These are phyloP conservation scores for Coprinopsis cinerea DNA, from an alignment of 768 basidiomycete genomes.

Conservation along the genomic window DNA sequence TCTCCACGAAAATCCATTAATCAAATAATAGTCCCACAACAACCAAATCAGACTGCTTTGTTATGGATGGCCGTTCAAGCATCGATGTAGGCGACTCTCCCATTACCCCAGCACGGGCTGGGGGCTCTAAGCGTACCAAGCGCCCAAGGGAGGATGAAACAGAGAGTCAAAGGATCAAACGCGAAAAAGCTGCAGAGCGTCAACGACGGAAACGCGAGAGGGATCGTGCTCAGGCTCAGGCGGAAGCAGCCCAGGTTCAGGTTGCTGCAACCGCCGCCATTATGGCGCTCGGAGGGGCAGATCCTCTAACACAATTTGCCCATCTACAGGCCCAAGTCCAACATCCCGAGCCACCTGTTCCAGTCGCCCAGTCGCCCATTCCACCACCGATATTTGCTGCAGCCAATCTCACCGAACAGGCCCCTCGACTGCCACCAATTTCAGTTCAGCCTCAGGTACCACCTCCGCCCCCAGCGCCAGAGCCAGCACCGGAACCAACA, in stretches of 20 bases:
- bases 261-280: slow-evolving; percentile 1
- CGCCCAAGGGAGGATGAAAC: slow-evolving; percentile 70
- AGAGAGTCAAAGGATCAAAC: slow-evolving; percentile 63
- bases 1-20: slow-evolving; percentile 8
- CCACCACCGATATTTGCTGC: not conserved
- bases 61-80: slow-evolving; percentile 21
- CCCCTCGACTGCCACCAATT: not conserved
- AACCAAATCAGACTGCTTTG: slow-evolving; percentile 18
- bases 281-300: slow-evolving; percentile 10
- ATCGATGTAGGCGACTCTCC: not conserved
- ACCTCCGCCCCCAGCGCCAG: slow-evolving; percentile 14
- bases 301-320: slow-evolving; percentile 17
- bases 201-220: slow-evolving; percentile 81
- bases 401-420: not conserved
- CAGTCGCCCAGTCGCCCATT: too few relatives aligned
- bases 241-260: slow-evolving; percentile 17
- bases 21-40: slow-evolving; percentile 2
- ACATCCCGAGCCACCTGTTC: too few relatives aligned
- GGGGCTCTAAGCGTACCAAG: slow-evolving; percentile 41
- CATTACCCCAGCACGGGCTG: slow-evolving; percentile 9
- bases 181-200: slow-evolving; percentile 83
- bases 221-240: slow-evolving; percentile 34
- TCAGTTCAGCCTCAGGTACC: too few relatives aligned
- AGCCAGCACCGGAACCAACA: not conserved
- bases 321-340: slow-evolving; percentile 5